Base-by-base conservation (phyloP, 306 rosid genomes). In the Vigna trinervia region DNA sequence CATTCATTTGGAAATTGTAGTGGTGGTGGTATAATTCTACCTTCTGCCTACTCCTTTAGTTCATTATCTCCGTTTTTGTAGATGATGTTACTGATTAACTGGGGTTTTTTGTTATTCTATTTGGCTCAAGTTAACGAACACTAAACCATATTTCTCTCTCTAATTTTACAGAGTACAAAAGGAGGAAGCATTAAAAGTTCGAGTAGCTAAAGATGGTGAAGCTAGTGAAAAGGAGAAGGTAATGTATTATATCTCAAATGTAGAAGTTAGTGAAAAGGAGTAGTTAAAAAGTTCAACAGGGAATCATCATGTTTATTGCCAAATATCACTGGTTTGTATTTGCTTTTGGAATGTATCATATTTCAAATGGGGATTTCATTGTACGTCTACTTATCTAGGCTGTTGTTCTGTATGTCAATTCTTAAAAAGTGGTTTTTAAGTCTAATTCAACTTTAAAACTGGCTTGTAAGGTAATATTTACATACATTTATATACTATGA, bases 151-250 rank as follows among this genome's bases (percentile, higher is more conserved):
- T 22, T 23, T 78, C 59, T 45, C 70, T 65, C 46, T 60, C 64
- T 69, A 47, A 73, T 80, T 79, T 83, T 80, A 74, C 80, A 96
- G 99, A 81, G 57, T 78, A 28, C 99, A 96, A 73, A 89, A 92
- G 60, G 98, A 90, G 88, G 99, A 96, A 83, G 96, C 99, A 14
- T 71, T 96, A 43, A 89, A 92, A 72, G 99, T 96, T 82, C 97
- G 99, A 20, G 87, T 85, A 53, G 48, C 89, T 63, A 96, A 88
- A 85, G 86, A 83, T 54, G 83, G 84, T 87, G 99, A 91, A 84
- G 87, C 86, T 57, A 53, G 85, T 83, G 98, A 88, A 87, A 92
- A 87, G 81, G 98, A 96, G 86, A 96, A 96, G 99, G 99, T 96
- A 86, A 80, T 14, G 22, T 34, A 34, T 34, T 34, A 34, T 34